A percentile compares a stretch with the other conserved stretches of the same genome.
Evolutionary conservation across 345 rosid genomes (phyloP).

Genomic region (Gossypium herbaceum): DNA sequence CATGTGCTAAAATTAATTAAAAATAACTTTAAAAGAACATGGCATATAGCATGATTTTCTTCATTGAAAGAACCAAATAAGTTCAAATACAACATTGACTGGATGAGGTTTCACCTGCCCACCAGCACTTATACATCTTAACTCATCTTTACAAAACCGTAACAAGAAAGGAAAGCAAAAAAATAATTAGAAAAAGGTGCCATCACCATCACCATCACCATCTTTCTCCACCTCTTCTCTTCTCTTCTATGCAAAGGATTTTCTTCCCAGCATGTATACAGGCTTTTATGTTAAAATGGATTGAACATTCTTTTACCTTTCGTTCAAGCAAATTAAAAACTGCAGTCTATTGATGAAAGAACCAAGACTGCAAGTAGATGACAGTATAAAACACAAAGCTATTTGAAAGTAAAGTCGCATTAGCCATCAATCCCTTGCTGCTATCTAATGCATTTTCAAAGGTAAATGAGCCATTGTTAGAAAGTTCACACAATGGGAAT

Average conservation of each 20-base stretch:
- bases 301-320: constrained; percentile 4
- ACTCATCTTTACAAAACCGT: constrained; percentile 34
- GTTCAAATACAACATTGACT: constrained; percentile 18
- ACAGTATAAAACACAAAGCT: background rate
- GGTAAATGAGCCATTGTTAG: background rate
- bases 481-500: constrained; percentile 43
- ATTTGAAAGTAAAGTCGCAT: constrained; percentile 12
- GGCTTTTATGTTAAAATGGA: background rate
- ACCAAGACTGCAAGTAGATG: constrained; percentile 16
- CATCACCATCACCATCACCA: background rate
- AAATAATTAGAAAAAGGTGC: background rate
- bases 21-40: too few species aligned
- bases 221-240: background rate
- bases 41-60: background rate
- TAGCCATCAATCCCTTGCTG: constrained; percentile 13
- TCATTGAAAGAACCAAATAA: background rate
- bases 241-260: background rate
- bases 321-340: background rate
- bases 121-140: constrained; percentile 27
- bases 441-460: constrained; percentile 1
- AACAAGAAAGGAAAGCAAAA: background rate
- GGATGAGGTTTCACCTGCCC: constrained; percentile 24
- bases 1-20: too few species aligned
- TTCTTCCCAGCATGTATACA: background rate
- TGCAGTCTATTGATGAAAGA: constrained; percentile 16